Evolutionary conservation across 805 yeast species (phyloP).

Genomic region (Deakozyma indianensis): DNA sequence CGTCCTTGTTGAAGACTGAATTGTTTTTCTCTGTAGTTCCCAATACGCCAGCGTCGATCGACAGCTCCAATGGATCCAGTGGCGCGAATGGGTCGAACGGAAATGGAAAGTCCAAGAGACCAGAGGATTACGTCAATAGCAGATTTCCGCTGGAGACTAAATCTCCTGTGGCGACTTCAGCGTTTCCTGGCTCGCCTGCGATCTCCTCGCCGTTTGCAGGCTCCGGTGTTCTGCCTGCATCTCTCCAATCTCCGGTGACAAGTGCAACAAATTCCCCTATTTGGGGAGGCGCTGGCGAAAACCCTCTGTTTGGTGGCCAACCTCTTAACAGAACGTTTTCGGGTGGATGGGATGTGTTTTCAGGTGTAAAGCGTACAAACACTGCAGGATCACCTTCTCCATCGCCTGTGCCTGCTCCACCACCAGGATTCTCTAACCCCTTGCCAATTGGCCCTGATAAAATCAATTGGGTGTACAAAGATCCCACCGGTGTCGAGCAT

Average conservation of each 20-base stretch:
- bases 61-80: constrained; percentile 5
- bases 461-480: constrained; percentile 60
- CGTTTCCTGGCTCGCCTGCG: neutral
- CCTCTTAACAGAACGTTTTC: neutral
- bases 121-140: neutral
- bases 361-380: constrained; percentile 1
- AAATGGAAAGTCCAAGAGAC: neutral
- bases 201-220: neutral
- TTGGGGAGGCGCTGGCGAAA: neutral
- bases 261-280: neutral
- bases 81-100: neutral
- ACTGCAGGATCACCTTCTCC: neutral
- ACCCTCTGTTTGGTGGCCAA: neutral
- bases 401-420: neutral
- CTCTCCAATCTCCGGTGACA: neutral
- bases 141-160: no score
- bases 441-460: constrained; percentile 25
- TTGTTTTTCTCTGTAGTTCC: constrained; percentile 22
- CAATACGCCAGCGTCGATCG: constrained; percentile 5
- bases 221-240: neutral
- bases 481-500: constrained; percentile 53
- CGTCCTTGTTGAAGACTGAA: constrained; percentile 15
- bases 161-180: neutral
- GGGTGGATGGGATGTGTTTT: neutral
- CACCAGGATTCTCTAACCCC: constrained; percentile 4